Evolutionary conservation across 2,329 filamentous ascomycete genomes (phyloP), one percentile per base, ranked within the genome.

Genomic region (Furcasterigmium sp.): DNA sequence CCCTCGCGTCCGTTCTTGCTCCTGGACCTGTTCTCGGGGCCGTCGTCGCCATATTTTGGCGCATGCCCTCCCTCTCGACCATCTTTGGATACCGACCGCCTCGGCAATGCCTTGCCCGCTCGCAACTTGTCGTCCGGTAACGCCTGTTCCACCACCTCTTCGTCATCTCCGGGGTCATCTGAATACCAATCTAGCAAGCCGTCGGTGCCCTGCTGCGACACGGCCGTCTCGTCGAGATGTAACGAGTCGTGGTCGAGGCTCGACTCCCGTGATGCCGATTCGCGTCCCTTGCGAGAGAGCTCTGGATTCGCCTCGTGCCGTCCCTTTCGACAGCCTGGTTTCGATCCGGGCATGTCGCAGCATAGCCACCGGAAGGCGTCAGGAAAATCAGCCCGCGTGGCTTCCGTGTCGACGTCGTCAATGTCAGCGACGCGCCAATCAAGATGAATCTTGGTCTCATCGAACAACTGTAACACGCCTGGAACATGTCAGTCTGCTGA

Each of bases 341-440:
- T 36, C 32, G 42, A 37, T 20, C 46, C 48, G 28, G 26, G 15
- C 18, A 29, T 23, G 20, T 38, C 30, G 36, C 48, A 50, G 39
- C 48, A 50, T 21, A 46, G 44, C 48, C 48, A 50, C 11, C 48
- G 48, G 17, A 49, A 50, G 3, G 48, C 48, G 23, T 46, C 48
- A 1, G 48, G 48, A 19, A 46, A 48, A 30, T 26, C 28, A 14
- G 41, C 41, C 20, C 48, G 43, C 32, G 44, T 48, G 4, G 44
- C 34, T 7, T 48, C 44, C 14, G 46, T 50, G 43, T 50, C 48
- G 11, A 46, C 43, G 15, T 48, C 43, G 28, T 47, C 43, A 26
- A 44, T 23, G 21, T 30, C 38, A 37, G 20, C 37, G 18, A 43
- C 46, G 3, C 41, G 41, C 11, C 43, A 43, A 15, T 37, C 23